Percentiles rank a stretch among this genome's conserved stretches.
These are phyloP conservation scores for Verticillium isaacii DNA, from an alignment of 2,329 filamentous ascomycete genomes.

Conservation along the genomic window DNA sequence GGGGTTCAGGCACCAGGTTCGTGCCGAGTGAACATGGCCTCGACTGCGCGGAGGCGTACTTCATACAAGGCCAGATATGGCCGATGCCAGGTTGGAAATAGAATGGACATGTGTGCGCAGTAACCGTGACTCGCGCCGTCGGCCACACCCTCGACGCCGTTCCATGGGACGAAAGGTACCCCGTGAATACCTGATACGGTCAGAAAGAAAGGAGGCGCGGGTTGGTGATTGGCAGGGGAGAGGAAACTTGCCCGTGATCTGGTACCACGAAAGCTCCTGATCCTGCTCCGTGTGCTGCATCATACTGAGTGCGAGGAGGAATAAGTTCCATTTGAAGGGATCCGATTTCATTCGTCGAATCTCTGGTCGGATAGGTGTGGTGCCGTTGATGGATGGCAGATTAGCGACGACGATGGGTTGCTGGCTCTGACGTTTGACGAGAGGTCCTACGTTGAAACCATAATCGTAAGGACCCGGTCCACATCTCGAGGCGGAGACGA, in stretches of 20 bases:
- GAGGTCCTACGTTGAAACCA: slow-evolving; percentile 36
- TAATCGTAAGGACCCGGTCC: slow-evolving; percentile 38
- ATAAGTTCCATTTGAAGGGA: slow-evolving; percentile 68
- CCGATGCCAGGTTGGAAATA: slow-evolving; percentile 81
- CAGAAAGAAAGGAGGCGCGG: slow-evolving; percentile 4
- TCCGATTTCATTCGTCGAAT: slow-evolving; percentile 62
- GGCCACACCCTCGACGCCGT: slow-evolving; percentile 39
- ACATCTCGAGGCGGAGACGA: not conserved
- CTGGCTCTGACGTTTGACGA: slow-evolving; percentile 33
- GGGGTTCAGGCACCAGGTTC: not conserved
- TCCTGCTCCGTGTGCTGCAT: slow-evolving; percentile 65
- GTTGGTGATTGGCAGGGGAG: slow-evolving; percentile 1
- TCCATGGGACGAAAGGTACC: slow-evolving; percentile 58
- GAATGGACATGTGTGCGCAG: slow-evolving; percentile 68
- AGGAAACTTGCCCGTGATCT: slow-evolving; percentile 60
- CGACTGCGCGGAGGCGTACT: slow-evolving; percentile 25
- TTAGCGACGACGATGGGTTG: slow-evolving; percentile 37
- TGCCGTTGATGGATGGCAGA: slow-evolving; percentile 34
- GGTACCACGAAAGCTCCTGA: slow-evolving; percentile 67
- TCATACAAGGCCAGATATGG: slow-evolving; percentile 66
- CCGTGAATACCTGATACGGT: slow-evolving; percentile 67
- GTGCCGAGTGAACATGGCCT: not conserved
- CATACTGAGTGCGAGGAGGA: slow-evolving; percentile 67
- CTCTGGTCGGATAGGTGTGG: slow-evolving; percentile 52
- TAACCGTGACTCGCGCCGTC: slow-evolving; percentile 61